phyloP scores from a whole-genome alignment of 1,284 basidiomycete species.

The Malassezia yamatoensis region DNA sequence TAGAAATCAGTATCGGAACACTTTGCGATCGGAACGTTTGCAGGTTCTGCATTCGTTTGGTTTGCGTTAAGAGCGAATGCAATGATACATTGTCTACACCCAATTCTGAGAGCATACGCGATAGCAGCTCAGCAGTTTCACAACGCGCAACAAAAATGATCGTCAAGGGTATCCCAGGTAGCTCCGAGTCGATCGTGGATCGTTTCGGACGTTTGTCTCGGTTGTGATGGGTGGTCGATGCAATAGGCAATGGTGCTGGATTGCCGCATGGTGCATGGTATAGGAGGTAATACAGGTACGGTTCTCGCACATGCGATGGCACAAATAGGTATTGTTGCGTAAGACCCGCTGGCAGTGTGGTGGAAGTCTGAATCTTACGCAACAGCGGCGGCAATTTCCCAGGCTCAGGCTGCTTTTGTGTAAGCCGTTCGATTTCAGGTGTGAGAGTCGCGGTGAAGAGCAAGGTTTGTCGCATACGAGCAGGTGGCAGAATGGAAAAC shows the following conservation, averaged over 20 bases:
- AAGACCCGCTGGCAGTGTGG: conserved; percentile 71
- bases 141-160: conserved; percentile 89
- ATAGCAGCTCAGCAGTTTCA: conserved; percentile 66
- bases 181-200: conserved; percentile 18
- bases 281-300: conserved; percentile 81
- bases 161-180: conserved; percentile 58
- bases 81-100: conserved; percentile 75
- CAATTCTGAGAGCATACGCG: conserved; percentile 61
- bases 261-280: conserved; percentile 58
- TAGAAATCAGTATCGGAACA: conserved; percentile 41
- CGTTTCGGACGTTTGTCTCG: neutral
- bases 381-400: conserved; percentile 82
- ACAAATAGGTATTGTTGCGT: conserved; percentile 85
- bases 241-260: neutral
- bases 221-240: neutral
- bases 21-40: conserved; percentile 69
- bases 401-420: conserved; percentile 61
- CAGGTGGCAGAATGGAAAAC: conserved; percentile 66
- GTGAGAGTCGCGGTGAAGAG: conserved; percentile 94
- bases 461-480: conserved; percentile 69
- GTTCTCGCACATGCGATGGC: conserved; percentile 86
- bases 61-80: conserved; percentile 84
- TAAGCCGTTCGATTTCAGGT: conserved; percentile 70
- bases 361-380: conserved; percentile 65
- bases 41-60: conserved; percentile 71